Conservation (phyloP, 805 yeast genomes). For the Yueomyces sinensis region DNA sequence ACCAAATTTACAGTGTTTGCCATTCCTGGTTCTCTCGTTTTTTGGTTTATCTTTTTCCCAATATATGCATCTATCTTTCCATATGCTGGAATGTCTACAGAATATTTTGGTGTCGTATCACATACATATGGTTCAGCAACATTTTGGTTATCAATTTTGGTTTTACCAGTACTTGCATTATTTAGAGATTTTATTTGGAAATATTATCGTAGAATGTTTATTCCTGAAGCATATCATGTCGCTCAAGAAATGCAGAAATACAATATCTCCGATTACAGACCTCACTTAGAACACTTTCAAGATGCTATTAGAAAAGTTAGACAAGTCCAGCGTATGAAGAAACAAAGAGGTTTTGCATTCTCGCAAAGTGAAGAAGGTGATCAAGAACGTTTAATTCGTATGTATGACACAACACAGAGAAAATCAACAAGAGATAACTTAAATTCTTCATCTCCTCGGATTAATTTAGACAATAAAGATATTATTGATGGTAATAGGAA, state of each 20-base stretch:
- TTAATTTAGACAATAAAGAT: no score
- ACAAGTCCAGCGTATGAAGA: conserved; percentile 95
- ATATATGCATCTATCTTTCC: conserved; percentile 81
- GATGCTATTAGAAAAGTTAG: conserved; percentile 94
- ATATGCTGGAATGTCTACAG: conserved; percentile 62
- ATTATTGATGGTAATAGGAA: no score
- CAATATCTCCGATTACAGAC: conserved; percentile 84
- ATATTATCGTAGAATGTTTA: conserved; percentile 81
- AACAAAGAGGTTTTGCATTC: conserved; percentile 97
- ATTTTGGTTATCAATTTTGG: conserved; percentile 73
- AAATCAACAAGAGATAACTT: no score
- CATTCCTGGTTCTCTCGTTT: conserved; percentile 80
- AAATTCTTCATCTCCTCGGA: no score
- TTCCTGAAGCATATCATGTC: conserved; percentile 85
- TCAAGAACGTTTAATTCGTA: conserved; percentile 79
- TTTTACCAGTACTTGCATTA: conserved; percentile 67
- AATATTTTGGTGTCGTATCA: conserved; percentile 66
- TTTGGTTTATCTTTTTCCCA: conserved; percentile 85
- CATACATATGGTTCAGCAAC: conserved; percentile 65
- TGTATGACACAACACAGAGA: conserved; percentile 86
- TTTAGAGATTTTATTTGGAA: conserved; percentile 89
- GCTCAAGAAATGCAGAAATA: conserved; percentile 96
- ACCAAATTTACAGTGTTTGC: conserved; percentile 85
- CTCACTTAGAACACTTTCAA: conserved; percentile 95
- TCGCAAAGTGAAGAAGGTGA: conserved; percentile 87